phyloP scores from a whole-genome alignment of 208 protist genomes.

The Balamuthia mandrillaris region DNA sequence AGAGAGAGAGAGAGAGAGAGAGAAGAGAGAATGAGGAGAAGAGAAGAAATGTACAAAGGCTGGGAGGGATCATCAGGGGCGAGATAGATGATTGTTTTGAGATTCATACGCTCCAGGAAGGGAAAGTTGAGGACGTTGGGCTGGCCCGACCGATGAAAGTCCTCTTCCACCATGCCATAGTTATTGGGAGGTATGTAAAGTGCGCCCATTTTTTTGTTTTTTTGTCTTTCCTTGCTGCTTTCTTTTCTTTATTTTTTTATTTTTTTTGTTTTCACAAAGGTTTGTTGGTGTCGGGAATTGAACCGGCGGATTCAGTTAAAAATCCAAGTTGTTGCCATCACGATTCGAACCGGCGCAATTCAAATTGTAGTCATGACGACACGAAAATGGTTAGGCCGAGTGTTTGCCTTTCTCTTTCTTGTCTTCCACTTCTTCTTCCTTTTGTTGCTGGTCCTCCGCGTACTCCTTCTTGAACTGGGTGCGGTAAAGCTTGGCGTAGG shows the following conservation, averaged over 20 bases:
- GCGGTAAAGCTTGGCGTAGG: conserved; percentile 36
- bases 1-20: neutral
- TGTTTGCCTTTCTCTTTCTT: too few species aligned
- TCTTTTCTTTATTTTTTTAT: neutral
- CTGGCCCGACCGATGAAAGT: conserved; percentile 91
- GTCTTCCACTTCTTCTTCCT: too few species aligned
- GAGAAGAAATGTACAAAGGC: conserved; percentile 71
- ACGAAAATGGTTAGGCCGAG: too few species aligned
- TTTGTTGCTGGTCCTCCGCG: neutral
- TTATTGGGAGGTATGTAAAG: conserved; percentile 65
- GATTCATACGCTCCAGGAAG: conserved; percentile 89
- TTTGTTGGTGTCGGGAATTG: too few species aligned
- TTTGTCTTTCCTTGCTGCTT: neutral
- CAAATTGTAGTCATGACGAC: too few species aligned
- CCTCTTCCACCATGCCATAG: conserved; percentile 93
- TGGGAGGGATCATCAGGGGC: conserved; percentile 84
- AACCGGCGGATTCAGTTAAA: too few species aligned
- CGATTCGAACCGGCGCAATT: too few species aligned
- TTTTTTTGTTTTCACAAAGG: neutral
- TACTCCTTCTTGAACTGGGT: neutral
- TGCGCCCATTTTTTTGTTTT: neutral
- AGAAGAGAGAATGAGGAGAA: neutral
- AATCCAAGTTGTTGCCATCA: too few species aligned
- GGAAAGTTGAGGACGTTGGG: conserved; percentile 92
- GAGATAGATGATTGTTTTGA: conserved; percentile 92